A percentile compares a stretch with the other conserved stretches of the same genome.
Evolutionary conservation across 352 stramenopile genomes (phyloP).

Genomic region (Globisporangium polare): DNA sequence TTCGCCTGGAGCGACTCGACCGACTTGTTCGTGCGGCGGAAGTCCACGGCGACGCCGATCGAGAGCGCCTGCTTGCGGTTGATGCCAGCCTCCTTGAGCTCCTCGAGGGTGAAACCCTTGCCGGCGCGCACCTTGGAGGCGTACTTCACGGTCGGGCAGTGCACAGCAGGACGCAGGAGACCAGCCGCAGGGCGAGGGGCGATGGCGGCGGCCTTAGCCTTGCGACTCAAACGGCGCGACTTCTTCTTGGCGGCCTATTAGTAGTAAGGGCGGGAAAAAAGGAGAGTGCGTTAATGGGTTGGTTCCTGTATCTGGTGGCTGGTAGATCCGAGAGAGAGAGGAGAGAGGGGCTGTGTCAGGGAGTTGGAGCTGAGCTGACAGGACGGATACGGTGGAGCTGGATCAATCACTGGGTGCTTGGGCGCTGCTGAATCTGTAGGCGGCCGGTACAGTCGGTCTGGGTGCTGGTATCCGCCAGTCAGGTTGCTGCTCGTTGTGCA

Average conservation of each 20-base stretch:
- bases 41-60: conserved; percentile 98
- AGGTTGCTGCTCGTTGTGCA: not conserved
- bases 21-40: conserved; percentile 97
- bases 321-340: not conserved
- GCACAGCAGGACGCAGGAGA: conserved; percentile 95
- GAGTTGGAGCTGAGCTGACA: not conserved
- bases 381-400: not conserved
- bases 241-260: conserved; percentile 98
- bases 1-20: conserved; percentile 96
- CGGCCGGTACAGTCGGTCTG: not conserved
- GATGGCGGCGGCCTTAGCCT: conserved; percentile 97
- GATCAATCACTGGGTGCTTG: not conserved
- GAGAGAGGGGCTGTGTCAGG: not conserved
- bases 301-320: not conserved
- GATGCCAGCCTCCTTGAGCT: conserved; percentile 98
- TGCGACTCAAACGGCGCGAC: conserved; percentile 92
- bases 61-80: conserved; percentile 94
- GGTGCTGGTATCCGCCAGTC: not conserved
- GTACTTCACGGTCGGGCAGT: conserved; percentile 98
- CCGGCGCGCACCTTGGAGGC: conserved; percentile 97
- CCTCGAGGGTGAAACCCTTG: conserved; percentile 98
- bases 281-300: conserved; percentile 7
- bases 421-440: not conserved
- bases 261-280: conserved; percentile 52
- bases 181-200: conserved; percentile 95